phyloP scores from a whole-genome alignment of 78 protist species.

The Emiliania huxleyi region DNA sequence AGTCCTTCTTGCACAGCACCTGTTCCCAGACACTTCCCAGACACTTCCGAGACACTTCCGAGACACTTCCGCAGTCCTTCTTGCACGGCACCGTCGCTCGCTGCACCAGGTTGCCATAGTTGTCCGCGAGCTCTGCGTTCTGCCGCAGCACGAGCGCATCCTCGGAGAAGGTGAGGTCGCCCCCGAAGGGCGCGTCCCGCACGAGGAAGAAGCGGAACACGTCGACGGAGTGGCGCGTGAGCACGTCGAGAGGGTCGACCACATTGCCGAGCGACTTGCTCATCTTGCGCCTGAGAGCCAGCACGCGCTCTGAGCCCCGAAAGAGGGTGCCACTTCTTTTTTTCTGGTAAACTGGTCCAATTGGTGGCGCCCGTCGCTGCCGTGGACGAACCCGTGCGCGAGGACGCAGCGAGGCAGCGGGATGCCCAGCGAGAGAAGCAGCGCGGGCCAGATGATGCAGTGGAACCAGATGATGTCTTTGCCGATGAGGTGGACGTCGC shows the following conservation, averaged over 20 bases:
- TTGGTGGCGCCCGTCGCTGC: constrained; percentile 39
- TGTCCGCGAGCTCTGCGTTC: constrained; percentile 31
- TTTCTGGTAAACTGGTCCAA: no score
- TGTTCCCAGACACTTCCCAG: no score
- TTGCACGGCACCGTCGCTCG: not conserved
- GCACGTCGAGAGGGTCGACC: constrained; percentile 56
- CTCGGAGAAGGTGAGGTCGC: constrained; percentile 33
- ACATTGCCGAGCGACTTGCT: constrained; percentile 66
- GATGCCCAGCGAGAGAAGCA: not conserved
- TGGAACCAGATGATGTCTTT: constrained; percentile 96
- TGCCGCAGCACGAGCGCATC: constrained; percentile 7
- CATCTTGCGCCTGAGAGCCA: no score
- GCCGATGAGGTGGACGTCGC: constrained; percentile 84
- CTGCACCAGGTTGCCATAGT: constrained; percentile 28
- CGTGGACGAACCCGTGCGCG: constrained; percentile 44
- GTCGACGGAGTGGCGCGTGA: constrained; percentile 3
- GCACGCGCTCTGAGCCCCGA: no score
- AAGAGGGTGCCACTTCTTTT: not conserved
- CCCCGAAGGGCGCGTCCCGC: not conserved
- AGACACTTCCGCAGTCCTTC: constrained; percentile 25
- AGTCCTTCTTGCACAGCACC: not conserved
- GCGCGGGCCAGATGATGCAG: constrained; percentile 88
- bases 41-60: no score
- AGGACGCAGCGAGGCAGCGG: not conserved
- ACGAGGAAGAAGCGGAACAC: constrained; percentile 40